Evolutionary conservation across 1,284 basidiomycete species (phyloP), one percentile per base, ranked within the genome.

Genomic region (Pholiota adiposa): DNA sequence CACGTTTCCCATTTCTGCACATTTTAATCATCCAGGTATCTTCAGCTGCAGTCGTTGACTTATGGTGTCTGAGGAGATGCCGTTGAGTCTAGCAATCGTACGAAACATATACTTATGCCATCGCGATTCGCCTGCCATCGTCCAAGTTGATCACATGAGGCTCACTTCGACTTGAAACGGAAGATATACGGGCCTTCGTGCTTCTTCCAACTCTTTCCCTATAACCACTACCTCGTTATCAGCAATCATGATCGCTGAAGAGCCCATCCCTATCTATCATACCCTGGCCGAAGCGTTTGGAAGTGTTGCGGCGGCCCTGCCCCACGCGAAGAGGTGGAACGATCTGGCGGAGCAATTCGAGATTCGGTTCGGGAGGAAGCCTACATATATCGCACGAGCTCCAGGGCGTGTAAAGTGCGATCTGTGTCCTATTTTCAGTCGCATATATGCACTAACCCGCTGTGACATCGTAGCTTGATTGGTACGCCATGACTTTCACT

Each of bases 321-420:
- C 83, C 29, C 85, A 92, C 69, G 81, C 81, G 73, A 74, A 76
- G 57, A 81, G 90, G 21, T 94, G 90, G 88, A 79, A 86, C 65
- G 72, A 79, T 29, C 83, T 95, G 36, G 78, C 81, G 1, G 74
- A 81, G 27, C 79, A 86, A 62, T 96, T 93, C 72, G 77, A 83
- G 66, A 73, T 72, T 54, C 78, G 82, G 53, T 95, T 90, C 68
- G 90, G 89, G 5, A 77, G 78, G 59, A 82, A 83, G 46, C 90
- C 92, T 3, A 77, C 83, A 3, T 87, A 88, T 66, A 88, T 96
- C 63, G 84, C 87, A 1, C 80, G 93, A 66, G 93, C 94, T 4
- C 94, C 94, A 0, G 94, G 94, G 14, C 83, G 94, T 63, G 89
- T 96, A 58, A 94, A 94, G 89, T 89, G 63, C 70, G 84, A 77